Evolutionary conservation across 2,329 filamentous ascomycete species (phyloP).

Genomic region (Claviceps digitariae): DNA sequence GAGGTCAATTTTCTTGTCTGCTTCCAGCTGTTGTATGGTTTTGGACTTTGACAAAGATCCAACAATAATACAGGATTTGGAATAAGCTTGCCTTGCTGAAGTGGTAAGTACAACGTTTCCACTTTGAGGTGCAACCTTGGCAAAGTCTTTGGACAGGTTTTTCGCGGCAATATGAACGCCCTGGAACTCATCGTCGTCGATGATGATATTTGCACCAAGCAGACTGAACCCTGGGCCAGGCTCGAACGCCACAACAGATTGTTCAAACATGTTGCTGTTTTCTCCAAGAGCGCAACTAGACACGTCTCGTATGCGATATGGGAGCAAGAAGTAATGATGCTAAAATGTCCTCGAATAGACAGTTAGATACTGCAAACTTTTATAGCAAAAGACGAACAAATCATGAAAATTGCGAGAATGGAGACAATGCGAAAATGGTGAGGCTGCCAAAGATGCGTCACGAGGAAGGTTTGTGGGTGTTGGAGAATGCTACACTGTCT

Average conservation of each 20-base stretch:
- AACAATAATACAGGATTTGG: constrained; percentile 12
- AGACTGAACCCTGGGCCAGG: constrained; percentile 13
- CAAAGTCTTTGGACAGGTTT: constrained; percentile 17
- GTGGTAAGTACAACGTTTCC: constrained; percentile 6
- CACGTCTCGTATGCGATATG: neutral
- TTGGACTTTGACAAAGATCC: constrained; percentile 12
- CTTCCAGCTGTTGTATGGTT: constrained; percentile 8
- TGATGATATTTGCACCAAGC: constrained; percentile 16
- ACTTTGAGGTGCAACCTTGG: constrained; percentile 11
- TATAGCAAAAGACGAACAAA: neutral
- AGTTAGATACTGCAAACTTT: neutral
- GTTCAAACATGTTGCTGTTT: constrained; percentile 13
- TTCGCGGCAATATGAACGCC: constrained; percentile 21
- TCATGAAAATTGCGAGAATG: neutral
- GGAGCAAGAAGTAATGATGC: neutral
- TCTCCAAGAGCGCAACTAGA: neutral
- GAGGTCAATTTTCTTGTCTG: constrained; percentile 10
- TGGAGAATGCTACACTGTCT: constrained; percentile 3
- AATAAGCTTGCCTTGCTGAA: neutral
- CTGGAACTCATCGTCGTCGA: constrained; percentile 16
- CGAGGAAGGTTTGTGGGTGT: neutral
- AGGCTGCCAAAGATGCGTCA: neutral
- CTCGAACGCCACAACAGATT: constrained; percentile 14
- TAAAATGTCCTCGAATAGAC: neutral
- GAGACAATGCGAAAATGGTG: neutral